phyloP scores from a whole-genome alignment of 106 monocot species.

The Platanthera zijinensis region DNA sequence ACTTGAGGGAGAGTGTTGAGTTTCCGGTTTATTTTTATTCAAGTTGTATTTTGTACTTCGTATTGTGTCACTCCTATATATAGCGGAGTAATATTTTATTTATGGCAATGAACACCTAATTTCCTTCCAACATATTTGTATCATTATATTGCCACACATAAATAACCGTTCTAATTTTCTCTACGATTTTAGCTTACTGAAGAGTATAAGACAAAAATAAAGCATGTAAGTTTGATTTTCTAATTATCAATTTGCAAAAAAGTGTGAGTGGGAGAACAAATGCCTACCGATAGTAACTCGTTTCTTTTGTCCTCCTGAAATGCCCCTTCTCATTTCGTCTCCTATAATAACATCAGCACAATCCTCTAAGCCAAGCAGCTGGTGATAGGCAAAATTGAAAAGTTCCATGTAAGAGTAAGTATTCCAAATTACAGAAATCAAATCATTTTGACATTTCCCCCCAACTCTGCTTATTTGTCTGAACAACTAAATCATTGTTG shows the following conservation, averaged over 20 bases:
- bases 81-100: no score
- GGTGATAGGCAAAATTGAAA: not conserved
- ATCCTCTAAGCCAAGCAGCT: constrained; percentile 54
- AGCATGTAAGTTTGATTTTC: not conserved
- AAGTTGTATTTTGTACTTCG: no score
- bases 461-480: not conserved
- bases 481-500: not conserved
- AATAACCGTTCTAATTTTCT: not conserved
- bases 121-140: not conserved
- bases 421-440: not conserved
- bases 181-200: not conserved
- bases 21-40: no score
- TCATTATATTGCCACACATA: constrained; percentile 1
- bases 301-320: constrained; percentile 81
- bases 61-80: no score
- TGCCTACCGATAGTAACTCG: constrained; percentile 55
- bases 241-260: not conserved
- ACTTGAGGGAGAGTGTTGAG: no score
- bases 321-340: constrained; percentile 72
- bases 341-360: constrained; percentile 60
- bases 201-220: not conserved
- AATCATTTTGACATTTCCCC: not conserved
- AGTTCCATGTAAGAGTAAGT: not conserved
- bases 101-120: no score
- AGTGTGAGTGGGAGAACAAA: not conserved